phyloP scores from a whole-genome alignment of 495 filamentous ascomycete genomes.

The Talaromyces wortmannii region DNA sequence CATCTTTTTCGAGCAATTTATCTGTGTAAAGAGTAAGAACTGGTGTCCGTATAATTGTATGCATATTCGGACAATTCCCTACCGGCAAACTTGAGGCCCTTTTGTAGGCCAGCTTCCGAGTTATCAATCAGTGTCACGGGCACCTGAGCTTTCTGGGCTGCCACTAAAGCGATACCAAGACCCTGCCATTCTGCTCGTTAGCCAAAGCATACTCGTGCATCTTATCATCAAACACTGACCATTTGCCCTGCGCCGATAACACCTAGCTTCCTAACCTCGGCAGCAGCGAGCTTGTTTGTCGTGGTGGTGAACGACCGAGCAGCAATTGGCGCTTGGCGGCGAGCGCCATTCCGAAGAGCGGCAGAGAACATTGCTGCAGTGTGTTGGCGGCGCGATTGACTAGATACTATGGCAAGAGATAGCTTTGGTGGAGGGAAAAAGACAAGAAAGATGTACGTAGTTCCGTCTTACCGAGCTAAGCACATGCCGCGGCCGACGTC shows the following conservation, averaged over 20 bases:
- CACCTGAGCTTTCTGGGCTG: constrained; percentile 75
- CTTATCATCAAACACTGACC: constrained; percentile 43
- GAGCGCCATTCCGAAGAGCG: constrained; percentile 20
- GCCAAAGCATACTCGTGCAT: neutral
- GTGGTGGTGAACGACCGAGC: constrained; percentile 37
- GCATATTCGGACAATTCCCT: constrained; percentile 6
- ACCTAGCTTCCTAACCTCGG: constrained; percentile 81
- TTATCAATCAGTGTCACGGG: constrained; percentile 84
- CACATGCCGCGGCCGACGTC: constrained; percentile 19
- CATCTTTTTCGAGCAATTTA: constrained; percentile 86
- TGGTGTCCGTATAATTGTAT: neutral
- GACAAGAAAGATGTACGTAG: neutral
- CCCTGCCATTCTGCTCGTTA: constrained; percentile 50
- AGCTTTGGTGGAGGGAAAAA: neutral
- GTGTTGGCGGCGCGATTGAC: too few relatives aligned
- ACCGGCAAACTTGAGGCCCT: constrained; percentile 88
- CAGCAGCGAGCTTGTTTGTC: constrained; percentile 29
- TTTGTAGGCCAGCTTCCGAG: constrained; percentile 81
- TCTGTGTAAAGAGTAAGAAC: constrained; percentile 40
- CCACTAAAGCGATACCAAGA: constrained; percentile 92
- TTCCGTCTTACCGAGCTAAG: too few relatives aligned
- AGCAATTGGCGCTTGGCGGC: constrained; percentile 23
- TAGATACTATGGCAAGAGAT: too few relatives aligned
- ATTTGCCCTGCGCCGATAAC: constrained; percentile 97
- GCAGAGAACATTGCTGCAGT: constrained; percentile 24